Conservation (phyloP, 768 basidiomycete genomes). For the Panaeolus cyanescens region DNA sequence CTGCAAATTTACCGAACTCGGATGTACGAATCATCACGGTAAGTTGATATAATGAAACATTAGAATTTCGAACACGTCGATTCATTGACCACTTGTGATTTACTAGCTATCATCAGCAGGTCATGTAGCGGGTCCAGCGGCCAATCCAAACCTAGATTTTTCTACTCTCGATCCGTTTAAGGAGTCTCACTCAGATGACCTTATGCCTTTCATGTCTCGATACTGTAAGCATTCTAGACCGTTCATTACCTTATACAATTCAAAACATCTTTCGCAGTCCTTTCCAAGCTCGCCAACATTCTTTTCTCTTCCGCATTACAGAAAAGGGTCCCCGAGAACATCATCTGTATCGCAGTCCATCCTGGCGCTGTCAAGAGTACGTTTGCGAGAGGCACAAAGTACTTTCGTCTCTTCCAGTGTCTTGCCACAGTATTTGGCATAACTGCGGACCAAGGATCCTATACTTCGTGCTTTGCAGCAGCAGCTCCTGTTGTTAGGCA, state of each 20-base stretch:
- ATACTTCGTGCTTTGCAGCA: conserved; percentile 37
- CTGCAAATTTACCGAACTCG: conserved; percentile 25
- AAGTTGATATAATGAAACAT: neutral
- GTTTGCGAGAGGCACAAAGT: conserved; percentile 10
- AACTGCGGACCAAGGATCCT: conserved; percentile 32
- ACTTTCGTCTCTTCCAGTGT: conserved; percentile 11
- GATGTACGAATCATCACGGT: conserved; percentile 36
- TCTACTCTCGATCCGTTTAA: conserved; percentile 32
- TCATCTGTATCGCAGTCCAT: conserved; percentile 35
- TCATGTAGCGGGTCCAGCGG: conserved; percentile 8
- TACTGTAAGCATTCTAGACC: conserved; percentile 21
- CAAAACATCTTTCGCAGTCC: conserved; percentile 23
- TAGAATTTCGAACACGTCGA: neutral
- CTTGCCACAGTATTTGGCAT: conserved; percentile 19
- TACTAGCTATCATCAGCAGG: neutral
- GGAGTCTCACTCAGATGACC: conserved; percentile 24
- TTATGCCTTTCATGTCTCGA: conserved; percentile 25
- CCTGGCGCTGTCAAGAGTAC: conserved; percentile 41
- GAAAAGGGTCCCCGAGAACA: conserved; percentile 31
- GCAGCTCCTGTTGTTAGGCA: conserved; percentile 33
- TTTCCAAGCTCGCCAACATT: conserved; percentile 47
- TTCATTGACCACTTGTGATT: neutral
- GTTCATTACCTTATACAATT: neutral
- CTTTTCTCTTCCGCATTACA: conserved; percentile 51
- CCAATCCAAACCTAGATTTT: conserved; percentile 27